A percentile compares a stretch with the other conserved stretches of the same genome.
Conservation (phyloP, 1,139 yeast species). For the Suhomyces ambrosiae region DNA sequence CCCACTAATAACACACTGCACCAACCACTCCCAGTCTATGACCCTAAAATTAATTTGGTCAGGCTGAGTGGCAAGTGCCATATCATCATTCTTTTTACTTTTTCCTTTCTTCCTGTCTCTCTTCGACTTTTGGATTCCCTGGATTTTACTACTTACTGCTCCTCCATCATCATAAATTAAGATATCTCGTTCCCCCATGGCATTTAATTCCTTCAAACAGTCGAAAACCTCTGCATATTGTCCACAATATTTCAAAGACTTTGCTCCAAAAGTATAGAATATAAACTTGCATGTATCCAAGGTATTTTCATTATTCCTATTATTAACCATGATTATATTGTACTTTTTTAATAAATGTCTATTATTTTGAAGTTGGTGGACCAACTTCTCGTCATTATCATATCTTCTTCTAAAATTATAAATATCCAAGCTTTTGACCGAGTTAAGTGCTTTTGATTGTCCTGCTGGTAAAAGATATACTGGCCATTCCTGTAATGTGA, state of each 20-base stretch:
- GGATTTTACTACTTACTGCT: conserved; percentile 6
- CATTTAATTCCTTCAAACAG: conserved; percentile 3
- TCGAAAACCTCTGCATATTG: conserved; percentile 13
- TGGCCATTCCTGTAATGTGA: conserved; percentile 42
- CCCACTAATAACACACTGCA: conserved; percentile 61
- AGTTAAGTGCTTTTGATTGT: conserved; percentile 40
- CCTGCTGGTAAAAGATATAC: conserved; percentile 77
- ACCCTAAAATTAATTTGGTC: conserved; percentile 22
- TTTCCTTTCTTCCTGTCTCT: conserved; percentile 7
- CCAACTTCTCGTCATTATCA: conserved; percentile 25
- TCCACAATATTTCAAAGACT: conserved; percentile 20
- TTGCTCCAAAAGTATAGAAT: conserved; percentile 51
- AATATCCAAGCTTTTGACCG: conserved; percentile 45
- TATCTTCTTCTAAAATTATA: conserved; percentile 38
- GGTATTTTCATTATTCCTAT: conserved; percentile 25
- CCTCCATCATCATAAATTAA: conserved; percentile 32
- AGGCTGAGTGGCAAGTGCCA: conserved; percentile 7
- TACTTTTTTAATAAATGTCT: conserved; percentile 30
- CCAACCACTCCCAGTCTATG: conserved; percentile 74
- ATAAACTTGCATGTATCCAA: conserved; percentile 46
- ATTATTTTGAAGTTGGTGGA: conserved; percentile 44
- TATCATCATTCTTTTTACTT: conserved; percentile 3
- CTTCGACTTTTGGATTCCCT: conserved; percentile 5
- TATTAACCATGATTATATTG: conserved; percentile 34
- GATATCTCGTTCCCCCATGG: conserved; percentile 12